These are phyloP conservation scores for Gonium pectorale DNA, from an alignment of 139 green algal genomes.

Conservation along the genomic window DNA sequence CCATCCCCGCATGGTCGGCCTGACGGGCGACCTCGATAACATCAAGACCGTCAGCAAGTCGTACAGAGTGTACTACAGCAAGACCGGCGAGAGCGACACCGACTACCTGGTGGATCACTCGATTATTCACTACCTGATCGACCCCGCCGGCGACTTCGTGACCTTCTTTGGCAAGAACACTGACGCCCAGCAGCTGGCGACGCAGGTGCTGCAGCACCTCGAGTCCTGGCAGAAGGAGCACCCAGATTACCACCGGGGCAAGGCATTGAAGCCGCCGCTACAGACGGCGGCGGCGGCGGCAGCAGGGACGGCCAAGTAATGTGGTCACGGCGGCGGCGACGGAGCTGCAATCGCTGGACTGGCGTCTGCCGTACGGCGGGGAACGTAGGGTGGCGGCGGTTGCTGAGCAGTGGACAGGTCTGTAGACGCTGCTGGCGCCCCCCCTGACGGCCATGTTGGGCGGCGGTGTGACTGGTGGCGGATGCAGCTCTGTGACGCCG, in stretches of 20 bases:
- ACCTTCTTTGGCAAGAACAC: slow-evolving; percentile 91
- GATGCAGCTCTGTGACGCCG: no score
- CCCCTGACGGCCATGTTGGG: no score
- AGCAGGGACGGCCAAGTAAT: no score
- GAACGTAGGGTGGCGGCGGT: no score
- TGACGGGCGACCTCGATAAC: slow-evolving; percentile 88
- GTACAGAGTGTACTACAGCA: slow-evolving; percentile 92
- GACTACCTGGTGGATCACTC: slow-evolving; percentile 99
- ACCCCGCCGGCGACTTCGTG: slow-evolving; percentile 92
- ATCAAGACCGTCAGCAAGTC: slow-evolving; percentile 75
- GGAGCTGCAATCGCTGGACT: no score
- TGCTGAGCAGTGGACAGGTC: no score
- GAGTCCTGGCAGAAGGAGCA: slow-evolving; percentile 38
- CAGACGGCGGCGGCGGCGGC: no score
- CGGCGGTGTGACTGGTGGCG: no score
- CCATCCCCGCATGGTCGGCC: slow-evolving; percentile 92
- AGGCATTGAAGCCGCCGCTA: neutral
- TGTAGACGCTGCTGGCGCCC: no score
- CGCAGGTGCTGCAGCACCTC: slow-evolving; percentile 14
- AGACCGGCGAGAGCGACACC: slow-evolving; percentile 65
- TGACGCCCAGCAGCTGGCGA: slow-evolving; percentile 62
- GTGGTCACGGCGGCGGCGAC: no score
- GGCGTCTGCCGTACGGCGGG: no score
- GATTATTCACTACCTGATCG: slow-evolving; percentile 98
- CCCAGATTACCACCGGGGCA: slow-evolving; percentile 14